Percentiles rank a stretch among this genome's conserved stretches.
Conservation (phyloP, 805 yeast species). For the Ascoidea rubescens region DNA sequence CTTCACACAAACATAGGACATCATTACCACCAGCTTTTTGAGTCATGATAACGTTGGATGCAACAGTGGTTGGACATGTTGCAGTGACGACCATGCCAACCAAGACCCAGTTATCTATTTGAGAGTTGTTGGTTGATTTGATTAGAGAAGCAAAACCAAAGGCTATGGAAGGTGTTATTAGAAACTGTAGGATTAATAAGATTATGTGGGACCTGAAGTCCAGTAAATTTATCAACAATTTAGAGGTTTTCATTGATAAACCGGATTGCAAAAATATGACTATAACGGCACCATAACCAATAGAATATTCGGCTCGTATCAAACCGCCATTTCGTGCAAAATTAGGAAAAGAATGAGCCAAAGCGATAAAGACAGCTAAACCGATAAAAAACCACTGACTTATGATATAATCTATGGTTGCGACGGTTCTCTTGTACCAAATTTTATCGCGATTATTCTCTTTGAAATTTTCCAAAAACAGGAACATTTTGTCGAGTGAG, state of each 20-base stretch:
- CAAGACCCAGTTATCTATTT: constrained; percentile 64
- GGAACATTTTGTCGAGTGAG: no score
- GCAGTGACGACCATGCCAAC: constrained; percentile 76
- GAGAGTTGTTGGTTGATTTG: constrained; percentile 35
- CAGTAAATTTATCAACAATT: constrained; percentile 44
- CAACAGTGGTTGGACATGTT: constrained; percentile 83
- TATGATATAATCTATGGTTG: constrained; percentile 1
- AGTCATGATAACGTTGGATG: constrained; percentile 90
- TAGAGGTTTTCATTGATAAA: constrained; percentile 54
- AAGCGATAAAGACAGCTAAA: constrained; percentile 57
- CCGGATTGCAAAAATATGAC: constrained; percentile 75
- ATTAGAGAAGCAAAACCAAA: constrained; percentile 65
- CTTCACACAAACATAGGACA: constrained; percentile 67
- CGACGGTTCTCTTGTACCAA: neutral
- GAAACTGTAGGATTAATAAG: constrained; percentile 51
- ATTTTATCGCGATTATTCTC: neutral
- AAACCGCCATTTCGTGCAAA: constrained; percentile 79
- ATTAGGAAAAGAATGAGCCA: constrained; percentile 67
- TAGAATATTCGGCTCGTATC: constrained; percentile 59
- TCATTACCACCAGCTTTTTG: constrained; percentile 75
- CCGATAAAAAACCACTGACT: constrained; percentile 66
- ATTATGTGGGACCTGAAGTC: constrained; percentile 79
- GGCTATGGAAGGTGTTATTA: constrained; percentile 56
- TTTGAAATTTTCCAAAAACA: no score
- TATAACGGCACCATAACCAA: constrained; percentile 81